Evolutionary conservation across 352 stramenopile species (phyloP).

Genomic region (Pythium volutum): DNA sequence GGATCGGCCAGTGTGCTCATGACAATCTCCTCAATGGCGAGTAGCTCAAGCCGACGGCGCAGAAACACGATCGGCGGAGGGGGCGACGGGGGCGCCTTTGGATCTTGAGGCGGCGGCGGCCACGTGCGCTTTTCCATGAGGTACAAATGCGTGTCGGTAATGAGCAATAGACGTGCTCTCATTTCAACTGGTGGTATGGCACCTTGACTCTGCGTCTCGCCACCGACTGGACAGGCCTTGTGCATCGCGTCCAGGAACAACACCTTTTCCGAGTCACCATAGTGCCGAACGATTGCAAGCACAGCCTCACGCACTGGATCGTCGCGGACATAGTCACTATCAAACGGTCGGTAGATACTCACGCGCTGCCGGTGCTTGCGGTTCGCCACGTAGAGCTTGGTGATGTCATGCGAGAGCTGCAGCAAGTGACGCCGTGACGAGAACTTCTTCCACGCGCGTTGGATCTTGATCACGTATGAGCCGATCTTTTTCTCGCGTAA

Average conservation of each 20-base stretch:
- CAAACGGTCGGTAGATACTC: conserved; percentile 86
- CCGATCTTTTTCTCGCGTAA: conserved; percentile 79
- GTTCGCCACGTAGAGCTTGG: conserved; percentile 77
- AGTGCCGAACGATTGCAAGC: conserved; percentile 64
- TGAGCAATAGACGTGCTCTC: conserved; percentile 48
- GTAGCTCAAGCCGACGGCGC: conserved; percentile 57
- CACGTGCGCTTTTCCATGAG: conserved; percentile 75
- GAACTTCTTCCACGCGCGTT: conserved; percentile 83
- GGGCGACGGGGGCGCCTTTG: conserved; percentile 43
- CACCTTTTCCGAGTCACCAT: conserved; percentile 80
- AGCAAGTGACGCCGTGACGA: conserved; percentile 77
- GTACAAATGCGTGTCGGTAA: conserved; percentile 75
- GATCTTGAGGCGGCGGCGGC: conserved; percentile 43
- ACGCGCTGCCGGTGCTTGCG: conserved; percentile 82
- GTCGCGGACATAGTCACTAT: conserved; percentile 80
- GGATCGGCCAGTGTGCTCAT: conserved; percentile 82
- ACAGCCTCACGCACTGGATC: conserved; percentile 57
- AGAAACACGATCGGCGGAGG: conserved; percentile 67
- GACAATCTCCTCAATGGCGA: conserved; percentile 66
- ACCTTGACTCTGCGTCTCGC: background rate
- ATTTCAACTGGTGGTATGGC: conserved; percentile 32
- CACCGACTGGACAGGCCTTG: conserved; percentile 40
- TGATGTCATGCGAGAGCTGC: conserved; percentile 81
- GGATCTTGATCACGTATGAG: conserved; percentile 74
- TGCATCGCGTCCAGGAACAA: conserved; percentile 77